Evolutionary conservation across 345 rosid genomes (phyloP), one percentile per base, ranked within the genome.

Genomic region (Cardiospermum halicacabum): DNA sequence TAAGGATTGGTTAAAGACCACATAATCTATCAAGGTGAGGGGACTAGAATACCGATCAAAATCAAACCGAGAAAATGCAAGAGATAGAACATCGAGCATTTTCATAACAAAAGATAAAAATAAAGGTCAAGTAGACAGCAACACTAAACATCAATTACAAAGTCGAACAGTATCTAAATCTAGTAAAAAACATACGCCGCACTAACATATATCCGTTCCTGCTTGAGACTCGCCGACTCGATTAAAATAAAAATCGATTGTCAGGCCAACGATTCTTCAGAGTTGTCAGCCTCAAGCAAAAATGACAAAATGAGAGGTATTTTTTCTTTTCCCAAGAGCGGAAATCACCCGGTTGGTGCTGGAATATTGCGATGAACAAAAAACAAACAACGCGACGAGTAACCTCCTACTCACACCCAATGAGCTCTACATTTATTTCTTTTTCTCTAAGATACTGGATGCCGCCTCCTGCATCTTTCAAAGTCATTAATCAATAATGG

Each of bases 381-480:
- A 75, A n/a, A n/a, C n/a, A n/a, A n/a, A n/a, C n/a, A n/a, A 67
- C 72, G 76, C 36, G 69, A 71, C 82, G 47, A 53, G 66, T 56
- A 57, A 62, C 28, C 53, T 28, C n/a, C n/a, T 13, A 28, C 53
- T 19, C 60, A 15, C 58, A 54, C 40, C 69, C 62, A 37, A 77
- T 68, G 56, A 45, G 64, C 66, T 63, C 62, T 68, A 11, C 32
- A 47, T 61, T 63, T 68, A 66, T 56, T 64, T 32, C 67, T 74
- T 64, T 70, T 53, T 55, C 77, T 69, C 87, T 75, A 83, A 36
- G 85, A 70, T 68, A 83, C 57, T 3, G 92, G 93, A 73, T 89
- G 96, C 68, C 93, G 74, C 78, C 93, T 76, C 91, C 91, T 89
- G 89, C 82, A 83, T 62, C 64, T 66, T 66, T 45, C 51, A 56